Conservation (phyloP, 345 rosid genomes). For the Camelina neglecta region DNA sequence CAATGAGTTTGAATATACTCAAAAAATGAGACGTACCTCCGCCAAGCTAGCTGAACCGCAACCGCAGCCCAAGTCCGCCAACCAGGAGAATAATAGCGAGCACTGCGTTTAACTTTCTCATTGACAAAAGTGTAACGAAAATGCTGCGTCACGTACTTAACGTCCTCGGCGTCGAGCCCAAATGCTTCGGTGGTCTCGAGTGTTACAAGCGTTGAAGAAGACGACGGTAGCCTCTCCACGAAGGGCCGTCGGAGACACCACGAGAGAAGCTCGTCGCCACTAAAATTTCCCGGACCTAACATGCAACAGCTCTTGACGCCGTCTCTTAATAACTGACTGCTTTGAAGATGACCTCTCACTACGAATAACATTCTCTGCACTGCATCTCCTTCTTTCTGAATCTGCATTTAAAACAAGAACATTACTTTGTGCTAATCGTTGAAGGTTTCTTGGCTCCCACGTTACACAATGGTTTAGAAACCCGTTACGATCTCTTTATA, state of each 20-base stretch:
- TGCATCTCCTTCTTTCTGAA: constrained; percentile 92
- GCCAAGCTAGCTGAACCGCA: constrained; percentile 96
- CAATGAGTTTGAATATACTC: background rate
- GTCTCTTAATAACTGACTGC: constrained; percentile 88
- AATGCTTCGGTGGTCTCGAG: constrained; percentile 95
- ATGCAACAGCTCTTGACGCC: constrained; percentile 91
- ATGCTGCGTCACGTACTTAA: constrained; percentile 93
- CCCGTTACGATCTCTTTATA: too few relatives aligned
- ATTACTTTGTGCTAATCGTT: background rate
- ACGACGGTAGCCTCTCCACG: constrained; percentile 83
- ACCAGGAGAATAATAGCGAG: constrained; percentile 92
- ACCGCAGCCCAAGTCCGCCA: constrained; percentile 99
- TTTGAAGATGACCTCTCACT: constrained; percentile 96
- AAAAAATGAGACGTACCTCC: constrained; percentile 48
- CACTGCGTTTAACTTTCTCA: constrained; percentile 89
- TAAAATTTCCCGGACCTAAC: constrained; percentile 97
- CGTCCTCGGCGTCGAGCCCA: constrained; percentile 87
- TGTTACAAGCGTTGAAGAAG: constrained; percentile 81
- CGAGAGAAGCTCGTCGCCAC: constrained; percentile 94
- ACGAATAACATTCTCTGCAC: constrained; percentile 94
- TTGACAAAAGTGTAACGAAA: constrained; percentile 95
- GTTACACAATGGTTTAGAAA: background rate
- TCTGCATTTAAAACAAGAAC: constrained; percentile 45
- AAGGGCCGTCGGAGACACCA: constrained; percentile 95
- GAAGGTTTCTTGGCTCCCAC: constrained; percentile 10